These are phyloP conservation scores for Plasmodium falciparum DNA, from an alignment of 169 alveolate genomes.

Conservation along the genomic window DNA sequence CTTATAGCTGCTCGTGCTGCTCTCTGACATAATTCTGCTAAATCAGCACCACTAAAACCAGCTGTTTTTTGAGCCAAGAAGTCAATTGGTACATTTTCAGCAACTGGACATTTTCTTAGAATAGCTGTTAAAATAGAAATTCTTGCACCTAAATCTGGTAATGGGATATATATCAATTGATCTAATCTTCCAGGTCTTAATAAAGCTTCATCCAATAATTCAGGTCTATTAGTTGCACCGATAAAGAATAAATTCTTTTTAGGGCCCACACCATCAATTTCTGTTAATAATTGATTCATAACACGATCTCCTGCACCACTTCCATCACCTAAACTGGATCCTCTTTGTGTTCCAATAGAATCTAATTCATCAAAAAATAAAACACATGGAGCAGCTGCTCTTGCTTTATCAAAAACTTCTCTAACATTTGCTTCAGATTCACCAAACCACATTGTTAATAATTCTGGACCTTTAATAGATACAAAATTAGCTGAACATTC, in stretches of 20 bases:
- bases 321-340: constrained; percentile 95
- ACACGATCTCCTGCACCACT: constrained; percentile 99
- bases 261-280: constrained; percentile 99
- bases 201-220: constrained; percentile 98
- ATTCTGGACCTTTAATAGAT: constrained; percentile 98
- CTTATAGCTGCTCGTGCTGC: constrained; percentile 99
- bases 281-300: constrained; percentile 99
- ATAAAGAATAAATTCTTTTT: constrained; percentile 99
- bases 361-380: constrained; percentile 99
- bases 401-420: constrained; percentile 99
- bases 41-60: constrained; percentile 99
- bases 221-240: constrained; percentile 99
- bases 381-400: constrained; percentile 99
- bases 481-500: constrained; percentile 99
- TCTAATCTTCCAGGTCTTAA: constrained; percentile 99
- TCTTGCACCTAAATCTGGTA: constrained; percentile 99
- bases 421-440: constrained; percentile 99
- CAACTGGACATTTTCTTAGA: constrained; percentile 97
- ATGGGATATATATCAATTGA: constrained; percentile 99
- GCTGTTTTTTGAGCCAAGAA: constrained; percentile 99
- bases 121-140: constrained; percentile 95
- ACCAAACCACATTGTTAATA: constrained; percentile 99
- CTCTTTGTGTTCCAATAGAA: constrained; percentile 99
- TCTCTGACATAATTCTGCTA: constrained; percentile 98
- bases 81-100: constrained; percentile 97